Conservation (phyloP, 257 asterid species). For the Voacanga thouarsii region DNA sequence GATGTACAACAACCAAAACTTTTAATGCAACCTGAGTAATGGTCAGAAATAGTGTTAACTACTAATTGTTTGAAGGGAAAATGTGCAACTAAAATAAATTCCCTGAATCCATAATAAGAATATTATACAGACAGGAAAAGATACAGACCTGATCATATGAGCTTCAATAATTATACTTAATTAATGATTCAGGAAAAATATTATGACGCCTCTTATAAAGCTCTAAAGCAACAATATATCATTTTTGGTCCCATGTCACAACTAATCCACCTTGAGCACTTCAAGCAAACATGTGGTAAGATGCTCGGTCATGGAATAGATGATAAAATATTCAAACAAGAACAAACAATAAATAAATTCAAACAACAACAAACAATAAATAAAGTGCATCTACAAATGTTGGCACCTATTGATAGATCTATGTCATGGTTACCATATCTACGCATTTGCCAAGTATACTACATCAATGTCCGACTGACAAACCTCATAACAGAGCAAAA, state of each 20-base stretch:
- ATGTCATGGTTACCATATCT: background rate
- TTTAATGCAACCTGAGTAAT: conserved; percentile 68
- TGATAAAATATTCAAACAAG: too few species aligned
- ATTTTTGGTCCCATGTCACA: background rate
- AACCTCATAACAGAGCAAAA: background rate
- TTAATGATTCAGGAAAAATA: background rate
- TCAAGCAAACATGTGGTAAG: background rate
- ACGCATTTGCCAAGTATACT: background rate
- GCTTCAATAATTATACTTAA: background rate
- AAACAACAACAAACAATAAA: too few species aligned
- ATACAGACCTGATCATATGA: background rate
- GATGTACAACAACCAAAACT: conserved; percentile 72
- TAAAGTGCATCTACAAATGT: too few species aligned
- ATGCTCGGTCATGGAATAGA: background rate
- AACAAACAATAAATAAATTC: too few species aligned
- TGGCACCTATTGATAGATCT: background rate
- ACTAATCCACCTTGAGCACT: background rate
- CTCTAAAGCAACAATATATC: background rate
- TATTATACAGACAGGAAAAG: background rate
- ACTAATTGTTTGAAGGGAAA: background rate
- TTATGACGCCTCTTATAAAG: background rate
- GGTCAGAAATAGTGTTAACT: background rate
- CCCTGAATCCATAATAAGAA: background rate
- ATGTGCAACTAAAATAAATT: background rate
- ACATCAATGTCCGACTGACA: background rate